These are phyloP conservation scores for Vitis rupestris DNA, from an alignment of 164 flowering plant genomes.

Conservation along the genomic window DNA sequence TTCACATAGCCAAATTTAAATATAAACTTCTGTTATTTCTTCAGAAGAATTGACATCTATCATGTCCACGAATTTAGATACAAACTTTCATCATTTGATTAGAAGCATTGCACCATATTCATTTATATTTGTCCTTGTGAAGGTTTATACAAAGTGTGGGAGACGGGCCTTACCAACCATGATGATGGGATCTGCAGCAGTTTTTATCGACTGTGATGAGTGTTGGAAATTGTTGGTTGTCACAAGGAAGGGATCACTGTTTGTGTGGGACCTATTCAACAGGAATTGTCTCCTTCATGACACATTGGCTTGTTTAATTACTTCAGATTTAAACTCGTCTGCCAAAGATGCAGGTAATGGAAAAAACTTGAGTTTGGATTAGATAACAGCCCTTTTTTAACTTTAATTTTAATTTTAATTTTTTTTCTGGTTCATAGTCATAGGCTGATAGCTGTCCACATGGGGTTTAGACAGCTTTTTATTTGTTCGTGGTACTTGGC, in stretches of 20 bases:
- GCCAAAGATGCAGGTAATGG: slow-evolving; percentile 58
- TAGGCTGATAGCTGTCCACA: no score
- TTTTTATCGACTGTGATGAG: slow-evolving; percentile 93
- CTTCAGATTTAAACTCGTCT: slow-evolving; percentile 44
- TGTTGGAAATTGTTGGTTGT: slow-evolving; percentile 89
- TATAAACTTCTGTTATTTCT: no score
- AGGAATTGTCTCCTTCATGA: slow-evolving; percentile 80
- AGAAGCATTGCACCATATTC: background rate
- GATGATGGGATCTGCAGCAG: slow-evolving; percentile 95
- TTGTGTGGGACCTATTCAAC: slow-evolving; percentile 88
- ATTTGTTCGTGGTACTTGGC: background rate
- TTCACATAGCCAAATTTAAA: no score
- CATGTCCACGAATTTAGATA: background rate
- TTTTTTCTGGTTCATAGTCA: no score
- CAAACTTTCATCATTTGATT: background rate
- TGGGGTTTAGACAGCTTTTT: no score
- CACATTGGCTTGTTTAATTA: slow-evolving; percentile 68
- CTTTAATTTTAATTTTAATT: no score
- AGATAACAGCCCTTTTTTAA: background rate
- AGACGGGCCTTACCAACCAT: slow-evolving; percentile 96
- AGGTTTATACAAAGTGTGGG: slow-evolving; percentile 97
- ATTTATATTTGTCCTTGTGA: slow-evolving; percentile 11
- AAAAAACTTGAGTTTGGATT: background rate
- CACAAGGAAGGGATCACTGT: slow-evolving; percentile 77
- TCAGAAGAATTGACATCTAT: no score